Base-by-base conservation (phyloP, 2,329 filamentous ascomycete species). In the Podosphaera xanthii region DNA sequence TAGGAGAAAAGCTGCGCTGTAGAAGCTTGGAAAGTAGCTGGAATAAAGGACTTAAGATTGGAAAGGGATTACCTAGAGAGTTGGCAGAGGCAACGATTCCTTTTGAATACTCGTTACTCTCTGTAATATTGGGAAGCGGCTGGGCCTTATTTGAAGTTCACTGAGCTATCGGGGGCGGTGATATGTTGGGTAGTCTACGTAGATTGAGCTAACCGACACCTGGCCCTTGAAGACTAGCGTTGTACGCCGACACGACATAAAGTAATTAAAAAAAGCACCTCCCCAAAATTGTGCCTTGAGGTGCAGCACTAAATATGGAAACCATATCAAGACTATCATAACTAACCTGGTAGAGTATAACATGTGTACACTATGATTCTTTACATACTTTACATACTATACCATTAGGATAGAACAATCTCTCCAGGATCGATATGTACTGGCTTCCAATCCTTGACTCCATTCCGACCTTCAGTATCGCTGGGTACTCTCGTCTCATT, bases 361-460 rank as follows among this genome's bases (percentile, higher is more conserved):
- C 22, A 22, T 22, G 22, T 22, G 22, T 22, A 1, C 22, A 22
- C 22, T 22, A 22, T 22, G 22, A 22, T 22, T 22, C 22, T 22
- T 22, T 22, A 22, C 22, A 22, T 22, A 22, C 22, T 22, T 22
- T 22, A 22, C 22, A 22, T 22, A 22, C 22, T 34, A 54, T 54
- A 2, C n/a, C 6, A 40, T 40, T 40, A 56, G 4, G 53, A 56
- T 7, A 56, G 34, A 30, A 59, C 40, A 59, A 81, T 73, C 69
- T 81, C 78, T 12, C 78, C 78, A 57, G 74, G 70, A 69, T 81
- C 78, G 59, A 81, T 71, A 69, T 77, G 72, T 60, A 77, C 75
- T n/a, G 77, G 74, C 66, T 72, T 74, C 74, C 77, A 81, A 34
- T 67, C 67, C 60, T 66, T 71, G 4, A 30, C 10, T 31, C 38